These are phyloP conservation scores for Triticum monococcum DNA, from an alignment of 176 grass and related monocot genomes.

Conservation along the genomic window DNA sequence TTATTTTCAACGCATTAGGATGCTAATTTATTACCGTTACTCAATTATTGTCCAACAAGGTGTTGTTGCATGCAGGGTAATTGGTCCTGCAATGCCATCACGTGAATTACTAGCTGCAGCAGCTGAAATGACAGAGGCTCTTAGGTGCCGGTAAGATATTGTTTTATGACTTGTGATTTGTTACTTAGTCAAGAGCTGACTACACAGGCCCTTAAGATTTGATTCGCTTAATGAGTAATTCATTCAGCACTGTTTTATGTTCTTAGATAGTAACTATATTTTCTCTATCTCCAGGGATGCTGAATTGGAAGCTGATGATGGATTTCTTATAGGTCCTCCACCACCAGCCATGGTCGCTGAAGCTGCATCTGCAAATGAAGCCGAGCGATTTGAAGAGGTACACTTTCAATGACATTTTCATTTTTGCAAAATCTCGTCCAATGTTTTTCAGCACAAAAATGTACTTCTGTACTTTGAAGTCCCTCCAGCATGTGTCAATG, in stretches of 20 bases:
- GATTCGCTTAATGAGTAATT: not conserved
- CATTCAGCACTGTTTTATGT: not conserved
- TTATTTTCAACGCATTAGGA: slow-evolving; percentile 1
- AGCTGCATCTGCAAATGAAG: slow-evolving; percentile 97
- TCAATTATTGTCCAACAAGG: slow-evolving; percentile 12
- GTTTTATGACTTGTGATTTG: not conserved
- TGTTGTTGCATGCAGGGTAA: slow-evolving; percentile 51
- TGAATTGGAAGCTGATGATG: slow-evolving; percentile 74
- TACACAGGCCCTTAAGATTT: not conserved
- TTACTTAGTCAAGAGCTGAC: slow-evolving; percentile 16
- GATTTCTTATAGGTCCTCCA: slow-evolving; percentile 87
- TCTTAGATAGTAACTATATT: not conserved
- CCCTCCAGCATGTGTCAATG: not conserved
- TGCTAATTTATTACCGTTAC: slow-evolving; percentile 1
- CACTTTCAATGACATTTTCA: slow-evolving; percentile 3
- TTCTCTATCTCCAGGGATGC: slow-evolving; percentile 57
- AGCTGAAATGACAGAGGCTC: slow-evolving; percentile 93
- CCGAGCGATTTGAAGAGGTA: slow-evolving; percentile 98
- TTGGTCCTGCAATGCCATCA: slow-evolving; percentile 98
- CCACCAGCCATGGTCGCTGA: slow-evolving; percentile 91
- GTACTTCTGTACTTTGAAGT: not conserved
- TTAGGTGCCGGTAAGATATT: slow-evolving; percentile 49
- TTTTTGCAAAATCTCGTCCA: not conserved
- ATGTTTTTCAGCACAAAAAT: not conserved
- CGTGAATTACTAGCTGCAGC: slow-evolving; percentile 84